phyloP scores from a whole-genome alignment of 2,329 filamentous ascomycete genomes.

The Diaporthe ampelina region DNA sequence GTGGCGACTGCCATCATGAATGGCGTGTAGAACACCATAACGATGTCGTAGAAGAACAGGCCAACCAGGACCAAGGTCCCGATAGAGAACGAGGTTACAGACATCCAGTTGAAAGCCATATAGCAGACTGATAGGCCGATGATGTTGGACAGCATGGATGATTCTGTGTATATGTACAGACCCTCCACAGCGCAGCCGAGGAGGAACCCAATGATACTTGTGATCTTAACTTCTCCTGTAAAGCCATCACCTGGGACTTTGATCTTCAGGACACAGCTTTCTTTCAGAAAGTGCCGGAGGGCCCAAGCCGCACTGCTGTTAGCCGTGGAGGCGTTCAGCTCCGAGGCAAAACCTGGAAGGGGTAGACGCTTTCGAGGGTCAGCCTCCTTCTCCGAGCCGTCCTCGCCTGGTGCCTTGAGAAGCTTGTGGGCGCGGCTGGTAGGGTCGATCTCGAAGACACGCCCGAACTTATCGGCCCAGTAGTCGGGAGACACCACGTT shows the following conservation, averaged over 20 bases:
- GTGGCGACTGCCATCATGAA: constrained; percentile 92
- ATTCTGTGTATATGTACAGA: constrained; percentile 76
- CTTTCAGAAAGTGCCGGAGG: constrained; percentile 63
- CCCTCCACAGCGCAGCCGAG: constrained; percentile 68
- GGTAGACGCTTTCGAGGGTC: constrained; percentile 48
- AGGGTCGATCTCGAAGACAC: constrained; percentile 62
- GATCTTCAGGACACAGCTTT: constrained; percentile 65
- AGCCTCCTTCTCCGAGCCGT: constrained; percentile 47
- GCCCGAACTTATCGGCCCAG: constrained; percentile 66
- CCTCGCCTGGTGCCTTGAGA: constrained; percentile 45
- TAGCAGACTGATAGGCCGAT: constrained; percentile 92
- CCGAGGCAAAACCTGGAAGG: constrained; percentile 41
- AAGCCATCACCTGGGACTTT: constrained; percentile 65
- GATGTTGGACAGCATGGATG: constrained; percentile 79
- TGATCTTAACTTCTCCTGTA: constrained; percentile 67
- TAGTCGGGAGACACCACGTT: constrained; percentile 81
- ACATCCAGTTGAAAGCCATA: constrained; percentile 83
- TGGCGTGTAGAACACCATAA: constrained; percentile 91
- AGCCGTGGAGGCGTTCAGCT: constrained; percentile 43
- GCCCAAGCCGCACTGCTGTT: constrained; percentile 59
- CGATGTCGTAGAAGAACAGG: constrained; percentile 94
- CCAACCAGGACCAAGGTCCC: constrained; percentile 82
- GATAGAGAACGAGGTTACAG: constrained; percentile 88
- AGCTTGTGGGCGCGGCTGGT: constrained; percentile 54
- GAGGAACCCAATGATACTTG: constrained; percentile 69